Evolutionary conservation across 2,329 filamentous ascomycete species (phyloP).

Genomic region (Pestalotiopsis sp.): DNA sequence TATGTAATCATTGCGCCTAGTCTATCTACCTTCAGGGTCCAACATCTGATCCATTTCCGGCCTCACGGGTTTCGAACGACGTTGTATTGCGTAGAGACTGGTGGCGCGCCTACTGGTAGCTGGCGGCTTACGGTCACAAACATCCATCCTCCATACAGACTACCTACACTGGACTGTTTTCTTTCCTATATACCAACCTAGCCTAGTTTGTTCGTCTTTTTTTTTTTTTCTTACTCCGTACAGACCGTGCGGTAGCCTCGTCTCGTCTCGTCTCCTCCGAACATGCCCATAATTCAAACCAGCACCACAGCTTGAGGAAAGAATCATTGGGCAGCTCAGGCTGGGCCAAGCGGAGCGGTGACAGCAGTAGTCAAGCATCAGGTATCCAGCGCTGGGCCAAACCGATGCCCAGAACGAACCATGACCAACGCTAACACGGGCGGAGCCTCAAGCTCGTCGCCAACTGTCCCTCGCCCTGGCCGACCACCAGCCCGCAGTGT

Average conservation of each 20-base stretch:
- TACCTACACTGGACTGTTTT: not conserved
- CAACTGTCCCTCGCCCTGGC: constrained; percentile 11
- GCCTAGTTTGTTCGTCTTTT: not conserved
- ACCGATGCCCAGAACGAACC: constrained; percentile 5
- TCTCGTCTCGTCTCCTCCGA: not conserved
- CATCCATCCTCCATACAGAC: not conserved
- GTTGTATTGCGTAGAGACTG: no score
- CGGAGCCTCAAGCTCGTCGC: constrained; percentile 16
- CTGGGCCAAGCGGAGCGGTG: constrained; percentile 7
- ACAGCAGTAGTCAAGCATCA: not conserved
- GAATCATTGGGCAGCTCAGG: not conserved
- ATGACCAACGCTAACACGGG: constrained; percentile 11
- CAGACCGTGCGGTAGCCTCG: not conserved
- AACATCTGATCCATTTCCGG: not conserved
- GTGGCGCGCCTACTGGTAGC: no score
- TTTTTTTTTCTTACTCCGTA: not conserved
- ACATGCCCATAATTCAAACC: not conserved
- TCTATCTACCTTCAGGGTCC: not conserved
- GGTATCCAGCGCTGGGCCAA: not conserved
- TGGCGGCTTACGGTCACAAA: no score
- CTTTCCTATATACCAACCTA: not conserved
- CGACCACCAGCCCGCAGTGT: constrained; percentile 16
- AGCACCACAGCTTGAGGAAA: not conserved
- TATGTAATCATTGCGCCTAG: not conserved
- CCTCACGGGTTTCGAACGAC: no score